Percentiles rank a stretch among this genome's conserved stretches.
Conservation (phyloP, 2,329 filamentous ascomycete genomes). For the Exserohilum rostratum region DNA sequence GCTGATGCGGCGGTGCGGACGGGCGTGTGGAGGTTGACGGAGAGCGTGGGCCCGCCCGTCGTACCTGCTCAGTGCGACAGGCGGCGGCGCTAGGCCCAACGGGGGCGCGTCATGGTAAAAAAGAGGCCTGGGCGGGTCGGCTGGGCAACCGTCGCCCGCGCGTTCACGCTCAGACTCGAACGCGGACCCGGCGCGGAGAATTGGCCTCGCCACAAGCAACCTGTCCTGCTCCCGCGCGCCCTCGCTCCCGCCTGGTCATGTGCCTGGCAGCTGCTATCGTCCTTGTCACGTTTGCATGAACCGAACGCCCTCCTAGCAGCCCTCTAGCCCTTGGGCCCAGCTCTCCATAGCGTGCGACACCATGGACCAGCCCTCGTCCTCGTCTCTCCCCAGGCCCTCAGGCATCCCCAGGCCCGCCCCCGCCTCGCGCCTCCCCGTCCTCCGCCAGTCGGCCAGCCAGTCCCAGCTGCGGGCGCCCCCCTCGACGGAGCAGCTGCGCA, state of each 20-base stretch:
- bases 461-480: constrained; percentile 53
- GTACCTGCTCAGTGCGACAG: neutral
- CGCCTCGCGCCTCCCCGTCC: constrained; percentile 60
- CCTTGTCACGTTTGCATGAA: constrained; percentile 7
- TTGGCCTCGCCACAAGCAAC: constrained; percentile 9
- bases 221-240: constrained; percentile 7
- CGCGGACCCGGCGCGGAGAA: constrained; percentile 18
- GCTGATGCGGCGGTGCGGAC: constrained; percentile 7
- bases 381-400: constrained; percentile 38
- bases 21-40: constrained; percentile 15
- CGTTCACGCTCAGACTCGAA: constrained; percentile 16
- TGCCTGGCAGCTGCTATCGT: constrained; percentile 1
- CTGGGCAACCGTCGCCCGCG: constrained; percentile 19
- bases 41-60: constrained; percentile 5
- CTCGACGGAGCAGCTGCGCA: constrained; percentile 51
- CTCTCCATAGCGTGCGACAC: constrained; percentile 21
- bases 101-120: constrained; percentile 7
- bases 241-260: constrained; percentile 16
- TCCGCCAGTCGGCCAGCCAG: constrained; percentile 43
- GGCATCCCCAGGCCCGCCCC: constrained; percentile 56
- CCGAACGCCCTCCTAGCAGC: neutral
- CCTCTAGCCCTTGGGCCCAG: constrained; percentile 5
- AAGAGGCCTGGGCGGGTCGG: constrained; percentile 9
- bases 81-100: constrained; percentile 11
- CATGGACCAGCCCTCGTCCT: constrained; percentile 44